These are phyloP conservation scores for Sporobolomyces phaffii DNA, from an alignment of 768 basidiomycete genomes.

Conservation along the genomic window DNA sequence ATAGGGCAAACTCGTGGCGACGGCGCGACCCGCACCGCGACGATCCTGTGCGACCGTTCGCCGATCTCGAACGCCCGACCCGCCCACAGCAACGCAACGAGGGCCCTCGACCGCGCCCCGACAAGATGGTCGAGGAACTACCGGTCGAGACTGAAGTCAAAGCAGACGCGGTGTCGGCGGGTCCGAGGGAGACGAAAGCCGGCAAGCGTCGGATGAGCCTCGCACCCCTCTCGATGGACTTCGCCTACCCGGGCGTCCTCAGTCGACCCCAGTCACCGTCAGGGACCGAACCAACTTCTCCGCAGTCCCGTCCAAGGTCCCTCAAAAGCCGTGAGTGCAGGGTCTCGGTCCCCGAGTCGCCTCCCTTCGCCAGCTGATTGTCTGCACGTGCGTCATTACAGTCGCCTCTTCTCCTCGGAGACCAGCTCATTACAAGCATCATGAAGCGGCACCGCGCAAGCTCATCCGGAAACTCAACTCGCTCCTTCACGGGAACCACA, in stretches of 20 bases:
- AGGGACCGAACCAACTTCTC: background rate
- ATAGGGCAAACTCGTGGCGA: too few relatives aligned
- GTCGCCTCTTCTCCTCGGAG: background rate
- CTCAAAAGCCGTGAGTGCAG: conserved; percentile 3
- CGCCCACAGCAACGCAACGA: too few relatives aligned
- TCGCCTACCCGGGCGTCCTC: background rate
- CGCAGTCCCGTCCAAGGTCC: background rate
- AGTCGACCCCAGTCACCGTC: background rate
- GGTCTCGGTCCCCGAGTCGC: background rate
- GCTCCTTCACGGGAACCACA: conserved; percentile 9
- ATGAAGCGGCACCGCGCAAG: background rate
- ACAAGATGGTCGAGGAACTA: too few relatives aligned
- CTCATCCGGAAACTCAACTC: conserved; percentile 9
- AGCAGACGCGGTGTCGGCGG: too few relatives aligned
- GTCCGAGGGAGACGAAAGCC: background rate
- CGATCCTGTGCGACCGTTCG: too few relatives aligned
- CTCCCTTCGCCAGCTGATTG: background rate
- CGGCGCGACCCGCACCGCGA: too few relatives aligned
- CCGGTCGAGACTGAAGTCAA: too few relatives aligned
- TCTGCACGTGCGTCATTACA: background rate
- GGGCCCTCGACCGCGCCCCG: too few relatives aligned
- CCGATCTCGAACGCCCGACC: too few relatives aligned
- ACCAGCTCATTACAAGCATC: conserved; percentile 15
- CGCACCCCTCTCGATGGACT: conserved; percentile 8
- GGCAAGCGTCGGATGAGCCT: background rate